A percentile compares a stretch with the other conserved stretches of the same genome.
These are phyloP conservation scores for Pestalotiopsis sp. DNA, from an alignment of 2,329 filamentous ascomycete species.

Conservation along the genomic window DNA sequence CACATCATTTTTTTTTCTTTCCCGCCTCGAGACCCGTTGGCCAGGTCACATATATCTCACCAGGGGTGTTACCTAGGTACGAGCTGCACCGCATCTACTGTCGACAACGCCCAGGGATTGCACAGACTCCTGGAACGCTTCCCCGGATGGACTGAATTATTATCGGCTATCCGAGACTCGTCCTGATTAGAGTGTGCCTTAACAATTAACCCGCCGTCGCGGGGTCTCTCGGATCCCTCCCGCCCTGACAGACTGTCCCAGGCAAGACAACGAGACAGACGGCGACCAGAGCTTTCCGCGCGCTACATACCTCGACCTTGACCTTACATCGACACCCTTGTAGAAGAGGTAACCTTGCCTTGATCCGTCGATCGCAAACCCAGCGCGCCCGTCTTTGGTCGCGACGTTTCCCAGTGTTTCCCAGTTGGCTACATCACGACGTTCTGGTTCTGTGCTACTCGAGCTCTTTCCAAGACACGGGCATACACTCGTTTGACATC, in stretches of 20 bases:
- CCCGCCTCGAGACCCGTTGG: background rate
- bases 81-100: background rate
- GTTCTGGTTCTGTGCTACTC: slow-evolving; percentile 9
- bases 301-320: background rate
- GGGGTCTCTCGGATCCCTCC: slow-evolving; percentile 7
- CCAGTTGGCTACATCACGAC: background rate
- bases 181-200: slow-evolving; percentile 2
- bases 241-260: slow-evolving; percentile 7
- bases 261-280: background rate
- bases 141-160: background rate
- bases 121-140: slow-evolving; percentile 3
- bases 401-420: background rate
- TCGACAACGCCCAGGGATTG: background rate
- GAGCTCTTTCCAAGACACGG: slow-evolving; percentile 3
- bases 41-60: background rate
- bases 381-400: slow-evolving; percentile 4
- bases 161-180: slow-evolving; percentile 6
- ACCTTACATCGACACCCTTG: slow-evolving; percentile 9
- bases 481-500: slow-evolving; percentile 10
- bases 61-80: background rate
- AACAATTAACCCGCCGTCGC: slow-evolving; percentile 7
- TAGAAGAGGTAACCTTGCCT: slow-evolving; percentile 9
- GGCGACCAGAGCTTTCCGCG: slow-evolving; percentile 7
- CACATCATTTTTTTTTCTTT: background rate
- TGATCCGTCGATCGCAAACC: slow-evolving; percentile 3